Evolutionary conservation across 176 grass and related monocot species (phyloP).

Genomic region (Zoysia japonica): DNA sequence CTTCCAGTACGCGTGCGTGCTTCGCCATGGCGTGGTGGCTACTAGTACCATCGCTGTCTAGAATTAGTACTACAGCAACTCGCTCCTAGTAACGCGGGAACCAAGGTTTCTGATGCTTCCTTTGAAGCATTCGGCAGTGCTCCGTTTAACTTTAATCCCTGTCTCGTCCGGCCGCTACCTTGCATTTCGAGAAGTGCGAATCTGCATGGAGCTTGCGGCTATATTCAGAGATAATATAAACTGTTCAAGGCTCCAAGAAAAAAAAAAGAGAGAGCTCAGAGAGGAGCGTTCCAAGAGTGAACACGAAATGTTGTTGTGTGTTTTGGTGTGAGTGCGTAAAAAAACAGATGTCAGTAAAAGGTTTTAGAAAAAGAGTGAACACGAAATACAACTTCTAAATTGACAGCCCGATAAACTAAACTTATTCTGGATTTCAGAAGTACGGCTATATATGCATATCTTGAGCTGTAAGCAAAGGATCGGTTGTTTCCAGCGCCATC

Average conservation of each 20-base stretch:
- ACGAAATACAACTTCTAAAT: too few species aligned
- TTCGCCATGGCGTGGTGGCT: background rate
- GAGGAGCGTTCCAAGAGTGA: background rate
- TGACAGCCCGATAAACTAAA: too few species aligned
- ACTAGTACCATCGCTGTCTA: background rate
- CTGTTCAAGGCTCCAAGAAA: too few species aligned
- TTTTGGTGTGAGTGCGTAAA: too few species aligned
- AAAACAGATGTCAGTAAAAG: too few species aligned
- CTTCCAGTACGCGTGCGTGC: background rate
- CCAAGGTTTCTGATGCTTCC: background rate
- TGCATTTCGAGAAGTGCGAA: too few species aligned
- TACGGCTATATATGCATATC: background rate
- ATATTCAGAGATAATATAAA: background rate
- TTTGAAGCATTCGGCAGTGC: background rate
- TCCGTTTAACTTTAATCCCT: background rate
- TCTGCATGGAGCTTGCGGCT: background rate
- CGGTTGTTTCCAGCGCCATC: background rate
- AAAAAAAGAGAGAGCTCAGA: background rate
- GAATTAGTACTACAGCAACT: background rate
- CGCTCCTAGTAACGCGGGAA: background rate
- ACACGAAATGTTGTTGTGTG: background rate
- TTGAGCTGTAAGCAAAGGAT: constrained; percentile 5
- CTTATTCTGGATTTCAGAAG: background rate
- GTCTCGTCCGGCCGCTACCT: background rate
- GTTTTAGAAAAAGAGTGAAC: too few species aligned